Evolutionary conservation across 192 early-diverging fungal genomes (phyloP).

Genomic region (Rhizoclosmatium sp.): DNA sequence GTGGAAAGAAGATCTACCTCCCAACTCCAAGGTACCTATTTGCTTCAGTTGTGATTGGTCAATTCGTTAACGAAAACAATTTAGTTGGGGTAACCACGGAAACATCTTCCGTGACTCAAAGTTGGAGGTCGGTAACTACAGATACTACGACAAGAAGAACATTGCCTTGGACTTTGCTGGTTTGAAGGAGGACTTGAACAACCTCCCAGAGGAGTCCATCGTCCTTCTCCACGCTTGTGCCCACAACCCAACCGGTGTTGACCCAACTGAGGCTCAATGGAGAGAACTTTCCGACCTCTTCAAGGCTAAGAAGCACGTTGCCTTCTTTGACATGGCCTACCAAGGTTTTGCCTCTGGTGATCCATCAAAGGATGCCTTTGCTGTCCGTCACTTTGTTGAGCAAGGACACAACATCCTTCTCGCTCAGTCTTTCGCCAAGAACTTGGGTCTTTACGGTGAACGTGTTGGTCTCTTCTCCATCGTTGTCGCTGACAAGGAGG

Average conservation of each 20-base stretch:
- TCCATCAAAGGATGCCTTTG: constrained; percentile 87
- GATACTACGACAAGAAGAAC: constrained; percentile 94
- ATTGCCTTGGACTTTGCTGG: constrained; percentile 92
- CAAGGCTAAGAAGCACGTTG: constrained; percentile 79
- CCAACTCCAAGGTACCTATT: constrained; percentile 73
- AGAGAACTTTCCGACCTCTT: constrained; percentile 80
- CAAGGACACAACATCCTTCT: constrained; percentile 78
- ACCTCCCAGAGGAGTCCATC: constrained; percentile 85
- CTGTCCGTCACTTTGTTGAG: constrained; percentile 91
- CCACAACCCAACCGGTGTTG: constrained; percentile 99
- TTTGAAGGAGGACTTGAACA: constrained; percentile 90
- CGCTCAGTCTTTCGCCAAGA: constrained; percentile 98
- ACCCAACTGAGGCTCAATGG: constrained; percentile 95
- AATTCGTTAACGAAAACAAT: not conserved
- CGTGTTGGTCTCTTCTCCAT: constrained; percentile 92
- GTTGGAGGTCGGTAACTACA: constrained; percentile 85
- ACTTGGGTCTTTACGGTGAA: constrained; percentile 99
- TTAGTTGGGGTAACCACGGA: constrained; percentile 96
- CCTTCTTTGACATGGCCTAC: constrained; percentile 99
- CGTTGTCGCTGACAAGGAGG: constrained; percentile 74
- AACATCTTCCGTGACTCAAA: constrained; percentile 92
- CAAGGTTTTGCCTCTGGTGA: constrained; percentile 98
- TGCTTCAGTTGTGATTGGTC: not conserved
- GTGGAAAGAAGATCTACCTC: constrained; percentile 87
- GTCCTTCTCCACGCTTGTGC: constrained; percentile 98